phyloP scores from a whole-genome alignment of 2,329 filamentous ascomycete genomes.

The Penicillium sp. region DNA sequence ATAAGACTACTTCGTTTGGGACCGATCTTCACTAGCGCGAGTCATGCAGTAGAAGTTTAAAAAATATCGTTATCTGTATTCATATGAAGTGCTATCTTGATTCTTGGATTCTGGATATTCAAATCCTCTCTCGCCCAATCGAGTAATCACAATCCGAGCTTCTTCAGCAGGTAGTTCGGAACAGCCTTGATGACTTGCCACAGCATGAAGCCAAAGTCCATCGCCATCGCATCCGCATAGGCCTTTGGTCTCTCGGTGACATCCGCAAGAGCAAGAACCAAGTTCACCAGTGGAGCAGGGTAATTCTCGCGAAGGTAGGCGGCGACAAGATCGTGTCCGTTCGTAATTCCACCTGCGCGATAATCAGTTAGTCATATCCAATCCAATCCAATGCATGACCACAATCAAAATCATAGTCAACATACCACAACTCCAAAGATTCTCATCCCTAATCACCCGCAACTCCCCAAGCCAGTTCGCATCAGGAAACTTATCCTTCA shows the following conservation, averaged over 20 bases:
- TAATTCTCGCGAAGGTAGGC: slow-evolving; percentile 24
- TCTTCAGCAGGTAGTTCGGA: slow-evolving; percentile 1
- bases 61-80: too few species aligned
- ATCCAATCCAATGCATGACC: too few species aligned
- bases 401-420: not conserved
- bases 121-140: too few species aligned
- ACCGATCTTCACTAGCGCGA: too few species aligned
- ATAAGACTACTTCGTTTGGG: too few species aligned
- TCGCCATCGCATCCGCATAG: slow-evolving; percentile 22
- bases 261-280: slow-evolving; percentile 37
- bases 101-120: too few species aligned
- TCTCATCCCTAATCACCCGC: slow-evolving; percentile 23
- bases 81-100: too few species aligned
- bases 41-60: too few species aligned
- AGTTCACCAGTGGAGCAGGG: slow-evolving; percentile 30
- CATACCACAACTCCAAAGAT: slow-evolving; percentile 29
- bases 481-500: slow-evolving; percentile 27
- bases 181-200: slow-evolving; percentile 21
- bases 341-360: slow-evolving; percentile 27
- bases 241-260: slow-evolving; percentile 27
- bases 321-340: slow-evolving; percentile 28
- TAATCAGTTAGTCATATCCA: not conserved
- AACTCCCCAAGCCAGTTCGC: slow-evolving; percentile 24
- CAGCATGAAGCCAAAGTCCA: slow-evolving; percentile 15
- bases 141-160: not conserved